These are phyloP conservation scores for Caryopteris hybrid DNA, from an alignment of 305 asterid genomes.

Conservation along the genomic window DNA sequence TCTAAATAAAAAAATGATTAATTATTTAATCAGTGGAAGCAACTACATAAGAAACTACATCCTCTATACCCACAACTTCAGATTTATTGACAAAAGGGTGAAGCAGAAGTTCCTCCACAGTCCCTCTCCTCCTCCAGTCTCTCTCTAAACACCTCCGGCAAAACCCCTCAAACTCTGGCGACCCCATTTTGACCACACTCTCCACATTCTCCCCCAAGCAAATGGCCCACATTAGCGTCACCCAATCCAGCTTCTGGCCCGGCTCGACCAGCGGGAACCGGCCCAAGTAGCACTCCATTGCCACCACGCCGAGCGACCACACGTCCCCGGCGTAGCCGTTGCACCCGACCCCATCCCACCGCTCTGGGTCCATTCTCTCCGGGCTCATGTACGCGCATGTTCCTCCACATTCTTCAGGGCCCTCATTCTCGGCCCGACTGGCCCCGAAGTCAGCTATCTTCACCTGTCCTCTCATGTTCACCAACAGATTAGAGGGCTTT, in stretches of 20 bases:
- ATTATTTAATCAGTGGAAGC: background rate
- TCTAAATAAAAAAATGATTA: too few relatives aligned
- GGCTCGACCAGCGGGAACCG: slow-evolving; percentile 36
- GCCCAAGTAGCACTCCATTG: slow-evolving; percentile 41
- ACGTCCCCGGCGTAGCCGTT: slow-evolving; percentile 39
- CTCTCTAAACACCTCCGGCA: slow-evolving; percentile 42
- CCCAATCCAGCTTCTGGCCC: slow-evolving; percentile 43
- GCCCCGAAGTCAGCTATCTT: slow-evolving; percentile 37
- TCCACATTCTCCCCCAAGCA: slow-evolving; percentile 30
- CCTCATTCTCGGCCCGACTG: background rate
- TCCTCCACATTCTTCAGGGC: slow-evolving; percentile 3
- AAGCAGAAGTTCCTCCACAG: slow-evolving; percentile 31
- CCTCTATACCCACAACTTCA: background rate
- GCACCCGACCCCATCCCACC: slow-evolving; percentile 31
- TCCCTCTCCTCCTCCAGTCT: slow-evolving; percentile 48
- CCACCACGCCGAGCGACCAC: slow-evolving; percentile 51
- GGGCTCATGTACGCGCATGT: slow-evolving; percentile 59
- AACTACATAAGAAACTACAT: background rate
- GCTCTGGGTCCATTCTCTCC: slow-evolving; percentile 41
- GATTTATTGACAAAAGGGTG: slow-evolving; percentile 29
- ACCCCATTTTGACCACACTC: slow-evolving; percentile 25
- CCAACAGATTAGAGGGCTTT: slow-evolving; percentile 32
- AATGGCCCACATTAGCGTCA: slow-evolving; percentile 35
- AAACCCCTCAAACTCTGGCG: slow-evolving; percentile 34
- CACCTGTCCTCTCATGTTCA: slow-evolving; percentile 21